Base-by-base conservation (phyloP, 148 eudicot species). In the Nepenthes gracilis region DNA sequence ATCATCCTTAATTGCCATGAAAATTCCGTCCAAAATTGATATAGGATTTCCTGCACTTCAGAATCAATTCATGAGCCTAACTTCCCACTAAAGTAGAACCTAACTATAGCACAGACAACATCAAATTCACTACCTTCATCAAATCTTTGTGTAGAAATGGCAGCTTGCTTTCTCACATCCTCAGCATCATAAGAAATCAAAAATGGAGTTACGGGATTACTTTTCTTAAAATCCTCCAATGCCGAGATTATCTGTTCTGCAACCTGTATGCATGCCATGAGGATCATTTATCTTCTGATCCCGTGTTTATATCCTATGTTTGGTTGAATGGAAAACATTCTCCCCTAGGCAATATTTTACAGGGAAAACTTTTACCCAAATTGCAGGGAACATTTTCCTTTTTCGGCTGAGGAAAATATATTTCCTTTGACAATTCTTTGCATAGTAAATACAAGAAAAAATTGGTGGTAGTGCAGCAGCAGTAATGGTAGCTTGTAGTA, bases 1-100 rank as follows among this genome's bases (percentile, higher is more conserved):
- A 72, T 94, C 99, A 74, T 94, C 99, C 76, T 94, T 94, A 73
- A 94, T 84, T 12, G 99, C 97, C 73, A 94, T 69, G 64, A 94
- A 89, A 60, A 80, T 80, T 62, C 99, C 99, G 75, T 94, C 99
- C 75, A 94, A 76, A 60, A 84, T 66, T 54, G 99, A 94, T 68
- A 86, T 58, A 59, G 97, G 83, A 50, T 76, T 79, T 62, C 97
- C 99, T 94, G 83, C 67, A 84, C 40, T 23, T 0, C 23, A 23
- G 23, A 70, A 64, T 47, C 65, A 66, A 75, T 5, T 35, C 14
- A 33, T 14, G 11, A 9, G 10, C 33, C 36, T 65, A 60, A 40
- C 11, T n/a, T 12, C 32, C 35, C 9, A 59, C 37, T 40, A 55
- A 12, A 61, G 54, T 60, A 23, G 38, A 55, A 35, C 38, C 36